Evolutionary conservation across 768 basidiomycete genomes (phyloP), one percentile per base, ranked within the genome.

Genomic region (Termitomyces sp.): DNA sequence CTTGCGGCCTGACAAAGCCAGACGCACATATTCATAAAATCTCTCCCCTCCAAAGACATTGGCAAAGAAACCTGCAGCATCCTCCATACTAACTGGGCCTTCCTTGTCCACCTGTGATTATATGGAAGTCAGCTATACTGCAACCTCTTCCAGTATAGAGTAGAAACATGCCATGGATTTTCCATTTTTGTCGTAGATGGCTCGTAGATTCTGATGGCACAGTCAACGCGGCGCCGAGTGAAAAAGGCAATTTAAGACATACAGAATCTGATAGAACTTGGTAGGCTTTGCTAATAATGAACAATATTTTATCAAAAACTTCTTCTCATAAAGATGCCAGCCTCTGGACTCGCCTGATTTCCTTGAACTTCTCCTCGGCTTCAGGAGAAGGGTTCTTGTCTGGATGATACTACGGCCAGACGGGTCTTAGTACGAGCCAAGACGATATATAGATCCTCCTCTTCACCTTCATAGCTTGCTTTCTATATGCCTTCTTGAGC

Each of bases 341-440:
- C 32, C n/a, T 24, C 13, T 40, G 18, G 44, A 73, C 73, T 64
- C 66, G 88, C 92, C 93, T 94, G 70, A 99, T 92, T 50, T 97
- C 92, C 76, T 98, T 96, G 80, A 99, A 99, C 79, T 88, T 95
- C 72, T 92, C 90, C 71, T 95, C 94, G 1, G 96, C 97, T 68
- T 94, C 93, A n/a, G 87, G 83, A 4, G 92, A 90, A 7, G 86
- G 82, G 69, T 98, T 98, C 83, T 96, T 97, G 76, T 97, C 96
- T 5, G 95, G 96, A 71, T 97, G 95, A 71, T 89, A 96, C 91
- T 95, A 66, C 48, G 61, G 18, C 18, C 56, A 22, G 8, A 39
- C 28, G 18, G 50, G 38, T 28, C 40, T 40, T 50, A 35, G 22
- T 35, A 36, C 18, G 32, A 6, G 18, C 38, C n/a, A 42, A 50